Conservation (phyloP, 2,329 filamentous ascomycete genomes). For the Xylaria sp. region DNA sequence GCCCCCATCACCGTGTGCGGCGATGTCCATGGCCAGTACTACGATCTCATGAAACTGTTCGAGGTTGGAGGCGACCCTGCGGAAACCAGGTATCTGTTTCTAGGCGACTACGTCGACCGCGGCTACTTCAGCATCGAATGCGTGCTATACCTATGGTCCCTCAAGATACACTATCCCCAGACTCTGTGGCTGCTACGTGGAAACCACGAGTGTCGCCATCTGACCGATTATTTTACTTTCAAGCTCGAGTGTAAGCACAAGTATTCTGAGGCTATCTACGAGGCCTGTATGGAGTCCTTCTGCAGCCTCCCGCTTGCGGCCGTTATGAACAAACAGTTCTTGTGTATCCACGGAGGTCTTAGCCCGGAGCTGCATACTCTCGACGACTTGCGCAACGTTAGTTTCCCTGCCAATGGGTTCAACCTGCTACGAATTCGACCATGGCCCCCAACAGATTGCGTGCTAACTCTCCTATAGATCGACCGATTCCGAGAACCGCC, state of each 20-base stretch:
- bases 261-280: conserved; percentile 95
- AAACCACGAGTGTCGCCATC: conserved; percentile 97
- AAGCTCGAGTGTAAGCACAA: conserved; percentile 99
- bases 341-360: conserved; percentile 96
- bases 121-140: conserved; percentile 99
- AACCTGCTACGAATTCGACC: not conserved
- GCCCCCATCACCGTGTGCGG: conserved; percentile 98
- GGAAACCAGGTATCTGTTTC: conserved; percentile 95
- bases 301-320: conserved; percentile 92
- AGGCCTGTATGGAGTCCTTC: conserved; percentile 98
- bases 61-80: conserved; percentile 97
- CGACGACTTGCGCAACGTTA: conserved; percentile 88
- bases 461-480: conserved; percentile 67
- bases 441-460: not conserved
- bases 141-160: conserved; percentile 94
- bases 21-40: conserved; percentile 98
- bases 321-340: conserved; percentile 99
- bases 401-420: conserved; percentile 49
- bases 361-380: conserved; percentile 96
- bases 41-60: conserved; percentile 99
- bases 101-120: conserved; percentile 97
- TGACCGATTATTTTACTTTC: conserved; percentile 99
- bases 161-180: conserved; percentile 99
- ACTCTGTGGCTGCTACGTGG: conserved; percentile 96
- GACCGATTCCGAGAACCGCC: conserved; percentile 98